Conservation (phyloP, 805 yeast genomes). For the Wickerhamomyces pijperi region DNA sequence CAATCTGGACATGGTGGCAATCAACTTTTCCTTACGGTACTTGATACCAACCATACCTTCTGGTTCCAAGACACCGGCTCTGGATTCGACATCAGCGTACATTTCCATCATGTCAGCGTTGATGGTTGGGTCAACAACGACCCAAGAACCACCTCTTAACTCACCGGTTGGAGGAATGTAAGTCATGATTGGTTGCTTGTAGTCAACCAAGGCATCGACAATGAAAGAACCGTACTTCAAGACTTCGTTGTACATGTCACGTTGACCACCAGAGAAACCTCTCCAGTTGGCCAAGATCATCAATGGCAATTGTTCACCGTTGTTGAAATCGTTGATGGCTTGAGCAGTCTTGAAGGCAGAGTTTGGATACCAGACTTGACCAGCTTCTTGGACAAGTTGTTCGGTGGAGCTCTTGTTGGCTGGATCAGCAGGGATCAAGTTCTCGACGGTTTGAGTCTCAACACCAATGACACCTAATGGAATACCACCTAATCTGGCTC, state of each 20-base stretch:
- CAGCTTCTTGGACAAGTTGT: slow-evolving; percentile 83
- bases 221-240: slow-evolving; percentile 94
- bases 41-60: slow-evolving; percentile 99
- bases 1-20: slow-evolving; percentile 84
- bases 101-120: slow-evolving; percentile 97
- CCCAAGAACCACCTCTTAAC: slow-evolving; percentile 99
- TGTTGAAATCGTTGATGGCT: slow-evolving; percentile 93
- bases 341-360: slow-evolving; percentile 99
- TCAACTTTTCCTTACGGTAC: slow-evolving; percentile 85
- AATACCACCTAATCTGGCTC: slow-evolving; percentile 98
- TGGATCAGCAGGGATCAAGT: slow-evolving; percentile 93
- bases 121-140: slow-evolving; percentile 97
- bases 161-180: slow-evolving; percentile 98
- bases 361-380: slow-evolving; percentile 99
- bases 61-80: slow-evolving; percentile 98
- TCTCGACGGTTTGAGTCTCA: slow-evolving; percentile 84
- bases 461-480: slow-evolving; percentile 98
- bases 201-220: slow-evolving; percentile 93
- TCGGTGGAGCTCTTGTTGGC: slow-evolving; percentile 96
- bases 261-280: slow-evolving; percentile 99
- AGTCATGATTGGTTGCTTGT: slow-evolving; percentile 92
- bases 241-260: slow-evolving; percentile 98
- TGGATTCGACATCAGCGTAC: slow-evolving; percentile 92
- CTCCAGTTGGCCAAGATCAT: slow-evolving; percentile 99
- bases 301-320: slow-evolving; percentile 95